These are phyloP conservation scores for Penicillium nucicola DNA, from an alignment of 495 filamentous ascomycete genomes.

Conservation along the genomic window DNA sequence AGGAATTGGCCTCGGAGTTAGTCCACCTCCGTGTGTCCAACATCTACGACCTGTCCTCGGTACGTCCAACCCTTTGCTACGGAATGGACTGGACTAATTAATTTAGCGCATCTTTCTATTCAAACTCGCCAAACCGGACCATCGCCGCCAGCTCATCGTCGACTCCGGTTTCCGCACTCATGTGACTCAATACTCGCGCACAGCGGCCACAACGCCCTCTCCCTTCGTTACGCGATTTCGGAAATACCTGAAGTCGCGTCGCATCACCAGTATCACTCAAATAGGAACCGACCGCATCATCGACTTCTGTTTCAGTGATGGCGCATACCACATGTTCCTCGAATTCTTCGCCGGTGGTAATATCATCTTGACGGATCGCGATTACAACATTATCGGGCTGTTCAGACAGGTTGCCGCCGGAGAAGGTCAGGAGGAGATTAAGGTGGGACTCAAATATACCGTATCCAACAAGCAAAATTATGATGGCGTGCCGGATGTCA, in stretches of 20 bases:
- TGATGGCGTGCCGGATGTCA: slow-evolving; percentile 68
- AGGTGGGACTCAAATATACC: slow-evolving; percentile 72
- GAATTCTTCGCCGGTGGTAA: slow-evolving; percentile 98
- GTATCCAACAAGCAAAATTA: slow-evolving; percentile 81
- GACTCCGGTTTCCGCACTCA: slow-evolving; percentile 97
- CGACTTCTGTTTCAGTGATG: slow-evolving; percentile 89
- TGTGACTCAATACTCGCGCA: slow-evolving; percentile 81
- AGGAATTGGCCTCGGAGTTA: slow-evolving; percentile 78
- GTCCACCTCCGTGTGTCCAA: slow-evolving; percentile 80
- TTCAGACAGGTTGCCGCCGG: slow-evolving; percentile 72
- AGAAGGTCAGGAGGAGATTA: slow-evolving; percentile 71
- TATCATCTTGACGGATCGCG: slow-evolving; percentile 82
- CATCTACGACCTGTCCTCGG: slow-evolving; percentile 90
- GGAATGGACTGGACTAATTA: not conserved
- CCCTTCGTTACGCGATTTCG: slow-evolving; percentile 78
- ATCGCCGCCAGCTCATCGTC: slow-evolving; percentile 81
- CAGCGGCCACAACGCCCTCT: slow-evolving; percentile 78
- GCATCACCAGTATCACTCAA: slow-evolving; percentile 77
- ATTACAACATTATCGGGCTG: slow-evolving; percentile 73
- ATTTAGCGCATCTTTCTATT: slow-evolving; percentile 83
- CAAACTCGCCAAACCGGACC: slow-evolving; percentile 83
- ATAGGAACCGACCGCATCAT: slow-evolving; percentile 92
- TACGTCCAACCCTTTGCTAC: slow-evolving; percentile 23
- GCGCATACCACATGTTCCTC: slow-evolving; percentile 78
- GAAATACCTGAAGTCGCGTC: slow-evolving; percentile 81